phyloP scores from a whole-genome alignment of 2,329 filamentous ascomycete species.

The Alternaria ethzedia region DNA sequence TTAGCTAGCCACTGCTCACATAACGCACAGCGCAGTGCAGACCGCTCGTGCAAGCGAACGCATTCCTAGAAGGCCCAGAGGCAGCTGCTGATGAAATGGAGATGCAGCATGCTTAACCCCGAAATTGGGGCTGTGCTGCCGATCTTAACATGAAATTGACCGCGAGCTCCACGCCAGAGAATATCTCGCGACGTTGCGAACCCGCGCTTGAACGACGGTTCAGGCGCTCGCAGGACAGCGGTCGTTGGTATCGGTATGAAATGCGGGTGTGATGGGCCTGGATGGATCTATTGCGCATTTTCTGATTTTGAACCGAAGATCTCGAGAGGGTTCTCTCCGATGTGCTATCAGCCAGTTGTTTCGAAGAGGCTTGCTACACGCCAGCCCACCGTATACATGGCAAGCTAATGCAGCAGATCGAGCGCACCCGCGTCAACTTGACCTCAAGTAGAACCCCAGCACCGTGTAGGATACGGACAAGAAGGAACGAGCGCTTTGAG shows the following conservation, averaged over 20 bases:
- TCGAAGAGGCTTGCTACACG: not conserved
- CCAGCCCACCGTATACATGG: not conserved
- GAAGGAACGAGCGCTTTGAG: not conserved
- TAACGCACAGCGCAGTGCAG: not conserved
- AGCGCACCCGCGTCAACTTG: not conserved
- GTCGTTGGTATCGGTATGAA: not conserved
- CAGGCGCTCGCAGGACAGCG: not conserved
- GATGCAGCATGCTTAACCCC: not conserved
- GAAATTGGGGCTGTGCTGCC: conserved; percentile 3
- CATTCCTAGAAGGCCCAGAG: not conserved
- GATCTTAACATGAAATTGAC: not conserved
- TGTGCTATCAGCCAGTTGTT: conserved; percentile 1
- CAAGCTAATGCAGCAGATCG: conserved; percentile 1
- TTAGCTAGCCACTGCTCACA: not conserved
- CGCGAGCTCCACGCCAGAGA: conserved; percentile 1
- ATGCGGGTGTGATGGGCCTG: not conserved
- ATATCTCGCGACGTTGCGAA: not conserved
- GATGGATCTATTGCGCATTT: not conserved
- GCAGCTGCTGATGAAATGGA: not conserved
- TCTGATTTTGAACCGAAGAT: not conserved
- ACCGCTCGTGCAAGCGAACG: not conserved
- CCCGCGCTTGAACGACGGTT: not conserved
- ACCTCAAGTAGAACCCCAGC: not conserved
- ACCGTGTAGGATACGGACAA: not conserved
- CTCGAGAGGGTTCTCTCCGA: conserved; percentile 1